Conservation (phyloP, 73 alveolate species). For the Tetrahymena malaccensis region DNA sequence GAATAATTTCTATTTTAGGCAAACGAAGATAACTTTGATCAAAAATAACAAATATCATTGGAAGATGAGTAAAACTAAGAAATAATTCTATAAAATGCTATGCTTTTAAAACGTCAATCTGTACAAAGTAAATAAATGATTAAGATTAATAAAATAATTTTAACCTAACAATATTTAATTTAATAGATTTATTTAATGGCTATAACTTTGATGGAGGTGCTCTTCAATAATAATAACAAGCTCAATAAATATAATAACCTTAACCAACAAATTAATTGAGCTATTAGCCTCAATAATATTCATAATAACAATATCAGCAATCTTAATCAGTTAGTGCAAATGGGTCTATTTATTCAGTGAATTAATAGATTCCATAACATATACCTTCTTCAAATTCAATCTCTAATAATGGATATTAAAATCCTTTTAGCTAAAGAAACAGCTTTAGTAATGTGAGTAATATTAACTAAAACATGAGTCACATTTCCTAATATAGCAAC, state of each 20-base stretch:
- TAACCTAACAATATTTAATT: not conserved
- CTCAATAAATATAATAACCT: not conserved
- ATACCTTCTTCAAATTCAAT: not conserved
- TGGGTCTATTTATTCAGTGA: not conserved
- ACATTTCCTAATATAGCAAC: not conserved
- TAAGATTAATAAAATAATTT: not conserved
- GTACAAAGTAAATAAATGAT: constrained; percentile 10
- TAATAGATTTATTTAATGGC: constrained; percentile 21
- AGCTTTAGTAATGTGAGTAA: not conserved
- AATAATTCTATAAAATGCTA: constrained; percentile 3
- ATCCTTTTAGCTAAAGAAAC: not conserved
- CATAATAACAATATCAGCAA: not conserved
- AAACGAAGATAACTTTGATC: constrained; percentile 26
- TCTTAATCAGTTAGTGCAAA: not conserved
- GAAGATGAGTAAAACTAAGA: constrained; percentile 33
- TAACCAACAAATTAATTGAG: not conserved
- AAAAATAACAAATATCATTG: constrained; percentile 14
- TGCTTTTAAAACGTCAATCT: constrained; percentile 1
- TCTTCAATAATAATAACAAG: not conserved
- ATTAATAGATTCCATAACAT: not conserved
- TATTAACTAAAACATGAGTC: not conserved
- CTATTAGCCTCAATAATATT: not conserved
- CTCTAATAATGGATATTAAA: not conserved
- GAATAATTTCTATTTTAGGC: not conserved
- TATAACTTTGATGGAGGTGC: constrained; percentile 28